phyloP scores from a whole-genome alignment of 2,329 filamentous ascomycete genomes.

The Beauveria caledonica region DNA sequence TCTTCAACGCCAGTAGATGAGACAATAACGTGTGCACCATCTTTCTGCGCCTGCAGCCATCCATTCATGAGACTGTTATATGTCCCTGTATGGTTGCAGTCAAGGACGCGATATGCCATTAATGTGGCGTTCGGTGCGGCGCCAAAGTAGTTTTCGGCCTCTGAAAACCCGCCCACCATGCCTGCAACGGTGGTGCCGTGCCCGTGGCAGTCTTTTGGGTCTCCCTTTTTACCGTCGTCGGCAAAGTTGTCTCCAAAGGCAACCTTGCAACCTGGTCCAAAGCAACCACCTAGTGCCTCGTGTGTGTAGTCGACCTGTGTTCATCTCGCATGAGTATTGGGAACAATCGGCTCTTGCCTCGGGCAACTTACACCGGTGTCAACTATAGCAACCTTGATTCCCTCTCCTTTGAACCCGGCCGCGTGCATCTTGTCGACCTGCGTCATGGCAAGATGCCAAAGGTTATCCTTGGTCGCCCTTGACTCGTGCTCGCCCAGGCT shows the following conservation, averaged over 20 bases:
- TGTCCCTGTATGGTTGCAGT: neutral
- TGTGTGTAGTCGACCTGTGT: neutral
- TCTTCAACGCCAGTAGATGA: neutral
- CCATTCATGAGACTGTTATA: neutral
- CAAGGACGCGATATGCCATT: neutral
- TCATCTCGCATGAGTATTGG: neutral
- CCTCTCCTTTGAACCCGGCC: constrained; percentile 33
- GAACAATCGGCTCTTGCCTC: neutral
- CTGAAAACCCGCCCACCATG: constrained; percentile 49
- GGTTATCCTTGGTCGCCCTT: constrained; percentile 22
- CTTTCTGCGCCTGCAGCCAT: neutral
- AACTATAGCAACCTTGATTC: constrained; percentile 38
- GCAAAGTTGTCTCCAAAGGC: constrained; percentile 48
- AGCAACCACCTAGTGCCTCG: constrained; percentile 30
- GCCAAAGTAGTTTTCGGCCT: constrained; percentile 11
- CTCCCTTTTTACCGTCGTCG: constrained; percentile 44
- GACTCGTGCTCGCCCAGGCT: neutral
- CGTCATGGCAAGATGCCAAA: constrained; percentile 38
- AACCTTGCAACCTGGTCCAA: constrained; percentile 52
- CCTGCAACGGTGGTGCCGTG: constrained; percentile 56
- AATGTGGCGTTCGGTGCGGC: neutral
- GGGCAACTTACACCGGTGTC: constrained; percentile 34
- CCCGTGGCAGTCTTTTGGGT: constrained; percentile 48
- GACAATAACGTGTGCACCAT: neutral
- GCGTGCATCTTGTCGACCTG: constrained; percentile 39